These are phyloP conservation scores for Tetraselmis chui DNA, from an alignment of 139 green algal genomes.

Conservation along the genomic window DNA sequence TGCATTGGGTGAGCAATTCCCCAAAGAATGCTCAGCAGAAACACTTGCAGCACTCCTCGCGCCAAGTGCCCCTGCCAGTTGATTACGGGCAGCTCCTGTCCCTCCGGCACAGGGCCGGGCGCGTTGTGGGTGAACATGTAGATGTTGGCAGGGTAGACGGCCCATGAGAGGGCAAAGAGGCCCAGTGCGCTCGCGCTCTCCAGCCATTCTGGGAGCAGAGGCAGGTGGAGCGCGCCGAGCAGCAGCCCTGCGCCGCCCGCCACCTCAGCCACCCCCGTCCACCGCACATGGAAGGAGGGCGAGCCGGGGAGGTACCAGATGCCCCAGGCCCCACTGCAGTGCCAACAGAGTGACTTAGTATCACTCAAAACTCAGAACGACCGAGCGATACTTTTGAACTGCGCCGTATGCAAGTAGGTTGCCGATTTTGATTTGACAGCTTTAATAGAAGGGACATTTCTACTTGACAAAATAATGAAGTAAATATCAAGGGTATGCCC, in stretches of 20 bases:
- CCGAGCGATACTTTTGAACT: no score
- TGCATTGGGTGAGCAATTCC: no score
- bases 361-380: no score
- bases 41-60: neutral
- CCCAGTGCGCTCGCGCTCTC: constrained; percentile 16
- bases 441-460: no score
- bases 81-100: neutral
- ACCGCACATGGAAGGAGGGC: constrained; percentile 33
- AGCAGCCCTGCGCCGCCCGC: constrained; percentile 29
- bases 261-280: constrained; percentile 43
- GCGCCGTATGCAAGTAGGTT: no score
- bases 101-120: constrained; percentile 26
- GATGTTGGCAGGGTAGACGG: constrained; percentile 36
- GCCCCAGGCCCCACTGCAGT: constrained; percentile 35
- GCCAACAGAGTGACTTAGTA: no score
- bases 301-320: constrained; percentile 35
- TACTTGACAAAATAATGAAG: no score
- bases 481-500: no score
- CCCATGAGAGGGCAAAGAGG: constrained; percentile 26
- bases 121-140: constrained; percentile 46
- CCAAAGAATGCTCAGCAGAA: neutral
- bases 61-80: neutral
- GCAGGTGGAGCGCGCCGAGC: constrained; percentile 11
- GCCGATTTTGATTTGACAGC: no score
- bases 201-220: constrained; percentile 19